These are phyloP conservation scores for Verticillium dahliae DNA, from an alignment of 2,329 filamentous ascomycete species.

Conservation along the genomic window DNA sequence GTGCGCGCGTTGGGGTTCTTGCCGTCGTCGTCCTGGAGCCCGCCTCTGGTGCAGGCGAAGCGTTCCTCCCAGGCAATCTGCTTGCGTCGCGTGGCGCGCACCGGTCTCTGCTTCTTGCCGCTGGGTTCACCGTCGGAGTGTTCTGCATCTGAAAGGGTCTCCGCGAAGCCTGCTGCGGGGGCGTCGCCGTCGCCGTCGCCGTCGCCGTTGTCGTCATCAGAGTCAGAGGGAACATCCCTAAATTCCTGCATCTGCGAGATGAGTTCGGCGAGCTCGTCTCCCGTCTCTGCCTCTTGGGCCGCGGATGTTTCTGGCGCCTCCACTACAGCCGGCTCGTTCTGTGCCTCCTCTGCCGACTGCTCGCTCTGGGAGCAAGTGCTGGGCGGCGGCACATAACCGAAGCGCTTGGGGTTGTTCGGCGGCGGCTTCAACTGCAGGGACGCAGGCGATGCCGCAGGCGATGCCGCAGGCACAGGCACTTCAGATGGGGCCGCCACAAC, in stretches of 20 bases:
- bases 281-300: not conserved
- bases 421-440: slow-evolving; percentile 40
- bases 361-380: slow-evolving; percentile 29
- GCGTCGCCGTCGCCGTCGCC: slow-evolving; percentile 38
- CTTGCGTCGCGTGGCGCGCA: slow-evolving; percentile 19
- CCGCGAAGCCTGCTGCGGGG: slow-evolving; percentile 12
- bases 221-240: slow-evolving; percentile 47
- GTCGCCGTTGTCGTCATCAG: slow-evolving; percentile 40
- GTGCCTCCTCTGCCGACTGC: slow-evolving; percentile 18
- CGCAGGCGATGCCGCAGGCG: not conserved
- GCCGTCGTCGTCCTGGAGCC: slow-evolving; percentile 32
- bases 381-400: slow-evolving; percentile 29
- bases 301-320: not conserved
- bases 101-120: slow-evolving; percentile 16
- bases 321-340: not conserved
- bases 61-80: slow-evolving; percentile 33
- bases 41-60: slow-evolving; percentile 49
- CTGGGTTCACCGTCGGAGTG: slow-evolving; percentile 19
- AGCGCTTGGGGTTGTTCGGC: slow-evolving; percentile 26
- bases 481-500: not conserved
- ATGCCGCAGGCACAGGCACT: not conserved
- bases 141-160: slow-evolving; percentile 4
- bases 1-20: slow-evolving; percentile 68
- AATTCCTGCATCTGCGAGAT: slow-evolving; percentile 58
- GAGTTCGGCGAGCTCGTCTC: slow-evolving; percentile 53